Evolutionary conservation across 164 flowering plant genomes (phyloP), one percentile per base, ranked within the genome.

Genomic region (Houttuynia cordata): DNA sequence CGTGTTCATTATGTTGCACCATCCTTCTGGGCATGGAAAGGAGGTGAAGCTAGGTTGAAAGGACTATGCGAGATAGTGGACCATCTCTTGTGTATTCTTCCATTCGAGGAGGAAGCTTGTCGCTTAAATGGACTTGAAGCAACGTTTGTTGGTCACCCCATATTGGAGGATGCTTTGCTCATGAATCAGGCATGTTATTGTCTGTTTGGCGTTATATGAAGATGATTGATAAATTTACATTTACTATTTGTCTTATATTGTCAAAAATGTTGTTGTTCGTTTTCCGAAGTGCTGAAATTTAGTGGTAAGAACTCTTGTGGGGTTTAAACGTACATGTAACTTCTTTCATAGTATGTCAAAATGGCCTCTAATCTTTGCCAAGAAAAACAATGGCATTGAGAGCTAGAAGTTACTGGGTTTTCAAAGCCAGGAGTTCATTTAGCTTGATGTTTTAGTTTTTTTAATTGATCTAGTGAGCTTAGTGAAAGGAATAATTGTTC

Each of bases 21-120:
- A 19, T 90, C 99, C 52, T 93, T 90, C 63, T 93, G 99, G 99
- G 99, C 97, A 24, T 93, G 97, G 99, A 88, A 82, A 85, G 96
- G 97, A 9, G 99, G 97, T 65, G 96, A 93, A 77, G 74, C 67
- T 59, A 84, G 97, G 70, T 85, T 93, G 24, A 79, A 63, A 67
- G 78, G 83, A 53, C 83, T 93, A n/a, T 60, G 84, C 61, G 68
- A 72, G 60, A 83, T 87, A 77, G 92, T 93, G 45, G 97, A 93
- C 63, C 99, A 93, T 71, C 24, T 90, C 8, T 80, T 93, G 24
- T 90, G 99, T 66, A 88, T 93, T 68, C 91, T 93, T 62, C 99
- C 99, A 56, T 82, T 84, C 71, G 98, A 93, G 69, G 97, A 73
- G 66, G 79, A 78, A 63, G 82, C 82, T 69, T 93, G 90, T 73